Evolutionary conservation across 768 basidiomycete genomes (phyloP).

Genomic region (Mycena vulgaris): DNA sequence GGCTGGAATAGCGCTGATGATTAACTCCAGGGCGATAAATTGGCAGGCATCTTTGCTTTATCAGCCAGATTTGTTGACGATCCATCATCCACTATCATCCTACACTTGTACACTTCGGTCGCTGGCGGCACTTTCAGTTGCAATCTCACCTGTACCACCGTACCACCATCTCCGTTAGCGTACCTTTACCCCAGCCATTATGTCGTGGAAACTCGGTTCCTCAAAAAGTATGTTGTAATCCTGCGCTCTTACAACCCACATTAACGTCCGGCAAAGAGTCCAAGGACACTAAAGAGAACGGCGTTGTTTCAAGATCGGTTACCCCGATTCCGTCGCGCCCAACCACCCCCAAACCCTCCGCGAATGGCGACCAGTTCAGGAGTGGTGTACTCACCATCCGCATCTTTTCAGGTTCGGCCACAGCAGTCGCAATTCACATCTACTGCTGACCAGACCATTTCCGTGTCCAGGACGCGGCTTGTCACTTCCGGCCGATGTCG

Average conservation of each 20-base stretch:
- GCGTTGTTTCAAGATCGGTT: constrained; percentile 80
- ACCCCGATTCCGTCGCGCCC: constrained; percentile 88
- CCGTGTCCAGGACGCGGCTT: constrained; percentile 80
- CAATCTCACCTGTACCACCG: constrained; percentile 40
- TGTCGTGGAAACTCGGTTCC: constrained; percentile 73
- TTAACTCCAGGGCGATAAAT: neutral
- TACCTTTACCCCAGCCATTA: constrained; percentile 45
- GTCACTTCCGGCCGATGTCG: constrained; percentile 81
- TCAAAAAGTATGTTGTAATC: constrained; percentile 56
- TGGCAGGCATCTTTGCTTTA: neutral
- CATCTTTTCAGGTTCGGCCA: constrained; percentile 87
- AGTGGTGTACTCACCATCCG: constrained; percentile 96
- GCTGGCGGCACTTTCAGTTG: constrained; percentile 47
- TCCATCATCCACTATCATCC: neutral
- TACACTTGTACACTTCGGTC: constrained; percentile 35
- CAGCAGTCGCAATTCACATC: constrained; percentile 19
- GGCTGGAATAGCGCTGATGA: constrained; percentile 2
- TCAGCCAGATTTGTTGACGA: neutral
- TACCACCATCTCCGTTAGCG: constrained; percentile 39
- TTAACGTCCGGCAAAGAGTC: constrained; percentile 58
- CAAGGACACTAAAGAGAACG: constrained; percentile 82
- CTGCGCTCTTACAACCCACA: constrained; percentile 22
- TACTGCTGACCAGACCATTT: constrained; percentile 12
- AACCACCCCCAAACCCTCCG: constrained; percentile 77
- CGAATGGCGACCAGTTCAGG: constrained; percentile 75